A percentile compares a stretch with the other conserved stretches of the same genome.
phyloP scores from a whole-genome alignment of 208 protist genomes.

The Leishmania arabica region DNA sequence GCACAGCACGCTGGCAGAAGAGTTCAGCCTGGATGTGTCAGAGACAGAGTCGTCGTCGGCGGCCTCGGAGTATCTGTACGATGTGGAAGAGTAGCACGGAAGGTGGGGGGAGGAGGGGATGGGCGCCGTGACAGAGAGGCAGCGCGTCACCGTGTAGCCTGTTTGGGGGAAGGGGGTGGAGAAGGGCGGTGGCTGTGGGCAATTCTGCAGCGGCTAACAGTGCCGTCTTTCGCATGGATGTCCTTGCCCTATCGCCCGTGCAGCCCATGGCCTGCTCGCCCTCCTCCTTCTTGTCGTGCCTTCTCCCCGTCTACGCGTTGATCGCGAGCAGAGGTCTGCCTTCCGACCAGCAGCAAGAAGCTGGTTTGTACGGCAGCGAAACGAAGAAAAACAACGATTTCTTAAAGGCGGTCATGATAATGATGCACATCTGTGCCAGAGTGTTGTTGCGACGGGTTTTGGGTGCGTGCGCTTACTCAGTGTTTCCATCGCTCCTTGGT shows the following conservation, averaged over 20 bases:
- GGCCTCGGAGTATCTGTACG: slow-evolving; percentile 54
- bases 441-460: too few relatives aligned
- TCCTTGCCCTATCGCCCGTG: background rate
- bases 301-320: background rate
- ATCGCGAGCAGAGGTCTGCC: background rate
- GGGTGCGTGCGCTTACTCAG: background rate
- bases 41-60: slow-evolving; percentile 35
- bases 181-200: background rate
- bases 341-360: background rate
- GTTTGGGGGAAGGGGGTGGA: background rate
- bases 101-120: background rate
- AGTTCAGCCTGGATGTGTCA: slow-evolving; percentile 72
- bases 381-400: background rate
- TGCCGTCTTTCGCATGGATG: background rate
- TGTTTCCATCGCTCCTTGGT: background rate
- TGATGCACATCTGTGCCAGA: too few relatives aligned
- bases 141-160: background rate
- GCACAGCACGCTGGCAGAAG: slow-evolving; percentile 52
- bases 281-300: background rate
- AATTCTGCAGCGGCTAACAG: background rate
- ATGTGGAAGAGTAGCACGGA: slow-evolving; percentile 13
- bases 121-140: background rate
- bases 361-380: background rate
- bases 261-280: background rate
- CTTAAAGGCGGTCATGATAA: too few relatives aligned